These are phyloP conservation scores for Boletus subcaerulescens DNA, from an alignment of 768 basidiomycete genomes.

Conservation along the genomic window DNA sequence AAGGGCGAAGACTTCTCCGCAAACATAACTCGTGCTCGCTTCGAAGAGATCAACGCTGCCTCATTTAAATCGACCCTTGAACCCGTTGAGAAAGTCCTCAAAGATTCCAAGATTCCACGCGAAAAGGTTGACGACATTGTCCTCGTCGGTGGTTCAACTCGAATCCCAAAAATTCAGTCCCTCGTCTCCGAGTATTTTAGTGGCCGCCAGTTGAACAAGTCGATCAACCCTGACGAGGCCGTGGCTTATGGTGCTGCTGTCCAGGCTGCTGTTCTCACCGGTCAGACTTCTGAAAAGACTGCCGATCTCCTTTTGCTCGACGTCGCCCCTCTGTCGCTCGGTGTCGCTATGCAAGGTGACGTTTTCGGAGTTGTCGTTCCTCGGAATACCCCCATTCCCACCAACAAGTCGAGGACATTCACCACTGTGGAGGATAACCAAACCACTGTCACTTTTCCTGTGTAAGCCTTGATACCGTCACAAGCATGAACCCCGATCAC, in stretches of 20 bases:
- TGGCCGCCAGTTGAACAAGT: slow-evolving; percentile 98
- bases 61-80: slow-evolving; percentile 97
- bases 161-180: slow-evolving; percentile 98
- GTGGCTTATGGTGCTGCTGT: slow-evolving; percentile 99
- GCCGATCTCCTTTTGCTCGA: slow-evolving; percentile 98
- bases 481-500: not conserved
- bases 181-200: slow-evolving; percentile 99
- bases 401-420: slow-evolving; percentile 98
- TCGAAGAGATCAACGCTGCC: slow-evolving; percentile 97
- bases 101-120: slow-evolving; percentile 97
- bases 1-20: slow-evolving; percentile 98
- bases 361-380: slow-evolving; percentile 99
- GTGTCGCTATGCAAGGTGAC: slow-evolving; percentile 99
- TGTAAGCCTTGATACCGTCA: slow-evolving; percentile 45
- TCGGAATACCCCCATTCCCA: slow-evolving; percentile 98
- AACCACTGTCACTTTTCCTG: slow-evolving; percentile 99
- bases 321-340: slow-evolving; percentile 96
- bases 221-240: slow-evolving; percentile 99
- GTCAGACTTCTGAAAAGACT: slow-evolving; percentile 98
- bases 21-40: slow-evolving; percentile 98
- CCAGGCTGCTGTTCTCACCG: slow-evolving; percentile 97
- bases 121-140: slow-evolving; percentile 99
- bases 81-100: slow-evolving; percentile 98
- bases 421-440: slow-evolving; percentile 99
- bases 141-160: slow-evolving; percentile 98